A percentile compares a stretch with the other conserved stretches of the same genome.
These are phyloP conservation scores for Artemisia argyi DNA, from an alignment of 129 eudicot species.

Conservation along the genomic window DNA sequence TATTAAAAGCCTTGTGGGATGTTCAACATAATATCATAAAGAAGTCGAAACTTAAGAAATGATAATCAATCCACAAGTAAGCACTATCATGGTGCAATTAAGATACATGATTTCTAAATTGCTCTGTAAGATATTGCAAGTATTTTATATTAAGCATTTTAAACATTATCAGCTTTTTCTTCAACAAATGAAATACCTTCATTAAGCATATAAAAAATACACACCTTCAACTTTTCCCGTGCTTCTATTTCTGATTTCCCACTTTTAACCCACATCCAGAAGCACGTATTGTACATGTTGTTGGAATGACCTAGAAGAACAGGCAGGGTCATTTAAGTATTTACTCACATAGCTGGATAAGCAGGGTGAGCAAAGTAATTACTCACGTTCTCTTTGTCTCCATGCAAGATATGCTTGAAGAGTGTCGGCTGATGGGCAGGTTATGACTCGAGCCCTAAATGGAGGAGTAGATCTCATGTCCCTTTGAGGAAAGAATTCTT, in stretches of 20 bases:
- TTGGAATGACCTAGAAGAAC: constrained; percentile 59
- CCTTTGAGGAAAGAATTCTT: constrained; percentile 52
- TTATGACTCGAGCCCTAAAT: constrained; percentile 58
- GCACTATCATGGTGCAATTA: no score
- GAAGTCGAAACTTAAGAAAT: no score
- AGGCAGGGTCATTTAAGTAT: neutral
- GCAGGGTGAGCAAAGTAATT: neutral
- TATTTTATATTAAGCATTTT: neutral
- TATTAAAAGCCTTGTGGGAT: neutral
- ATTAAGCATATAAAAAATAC: constrained; percentile 2
- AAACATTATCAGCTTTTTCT: neutral
- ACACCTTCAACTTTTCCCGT: constrained; percentile 60
- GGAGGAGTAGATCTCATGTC: constrained; percentile 61
- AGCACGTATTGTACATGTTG: constrained; percentile 70
- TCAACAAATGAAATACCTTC: neutral
- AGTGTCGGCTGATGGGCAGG: constrained; percentile 74
- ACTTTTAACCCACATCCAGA: constrained; percentile 62
- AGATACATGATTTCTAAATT: no score
- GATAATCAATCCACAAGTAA: no score
- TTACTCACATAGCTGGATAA: neutral
- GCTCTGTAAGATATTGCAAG: no score
- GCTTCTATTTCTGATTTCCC: constrained; percentile 74
- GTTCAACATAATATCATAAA: neutral
- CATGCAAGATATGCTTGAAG: constrained; percentile 85
- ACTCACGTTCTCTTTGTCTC: constrained; percentile 87